Conservation (phyloP, 2,329 filamentous ascomycete genomes). For the Sarocladiaceae sp. region DNA sequence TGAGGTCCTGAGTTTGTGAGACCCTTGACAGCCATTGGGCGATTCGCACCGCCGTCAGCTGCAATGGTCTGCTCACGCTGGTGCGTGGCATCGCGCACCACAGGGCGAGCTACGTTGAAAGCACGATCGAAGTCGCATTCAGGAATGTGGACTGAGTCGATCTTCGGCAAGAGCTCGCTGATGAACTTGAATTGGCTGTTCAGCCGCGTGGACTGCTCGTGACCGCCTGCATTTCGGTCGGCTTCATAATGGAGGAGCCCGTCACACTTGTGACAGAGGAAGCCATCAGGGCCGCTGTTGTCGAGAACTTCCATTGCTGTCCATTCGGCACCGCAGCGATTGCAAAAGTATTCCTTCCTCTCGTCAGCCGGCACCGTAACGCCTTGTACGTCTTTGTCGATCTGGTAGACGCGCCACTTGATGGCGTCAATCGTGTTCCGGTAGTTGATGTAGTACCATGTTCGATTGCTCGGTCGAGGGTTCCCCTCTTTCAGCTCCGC, state of each 20-base stretch:
- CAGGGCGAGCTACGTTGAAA: conserved; percentile 53
- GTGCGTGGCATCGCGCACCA: conserved; percentile 61
- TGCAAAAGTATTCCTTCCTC: conserved; percentile 87
- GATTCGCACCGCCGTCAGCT: conserved; percentile 44
- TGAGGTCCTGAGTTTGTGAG: conserved; percentile 60
- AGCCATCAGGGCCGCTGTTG: conserved; percentile 62
- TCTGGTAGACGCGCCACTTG: conserved; percentile 85
- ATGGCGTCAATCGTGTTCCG: conserved; percentile 91
- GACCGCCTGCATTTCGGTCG: conserved; percentile 61
- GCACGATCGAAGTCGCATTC: conserved; percentile 69
- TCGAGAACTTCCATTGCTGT: conserved; percentile 86
- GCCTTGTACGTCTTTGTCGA: conserved; percentile 83
- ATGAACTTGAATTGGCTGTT: conserved; percentile 78
- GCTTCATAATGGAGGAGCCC: conserved; percentile 57
- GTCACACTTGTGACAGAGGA: conserved; percentile 76
- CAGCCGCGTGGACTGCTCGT: conserved; percentile 65
- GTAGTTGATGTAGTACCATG: conserved; percentile 97
- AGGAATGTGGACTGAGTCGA: conserved; percentile 68
- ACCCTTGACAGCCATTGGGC: conserved; percentile 64
- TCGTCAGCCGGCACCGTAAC: conserved; percentile 74
- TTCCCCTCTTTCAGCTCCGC: conserved; percentile 75
- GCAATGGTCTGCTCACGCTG: conserved; percentile 56
- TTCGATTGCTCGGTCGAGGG: conserved; percentile 73
- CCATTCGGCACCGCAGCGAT: conserved; percentile 76
- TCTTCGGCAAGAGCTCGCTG: conserved; percentile 66